Base-by-base conservation (phyloP, 768 basidiomycete species). In the Grammothele lineata region DNA sequence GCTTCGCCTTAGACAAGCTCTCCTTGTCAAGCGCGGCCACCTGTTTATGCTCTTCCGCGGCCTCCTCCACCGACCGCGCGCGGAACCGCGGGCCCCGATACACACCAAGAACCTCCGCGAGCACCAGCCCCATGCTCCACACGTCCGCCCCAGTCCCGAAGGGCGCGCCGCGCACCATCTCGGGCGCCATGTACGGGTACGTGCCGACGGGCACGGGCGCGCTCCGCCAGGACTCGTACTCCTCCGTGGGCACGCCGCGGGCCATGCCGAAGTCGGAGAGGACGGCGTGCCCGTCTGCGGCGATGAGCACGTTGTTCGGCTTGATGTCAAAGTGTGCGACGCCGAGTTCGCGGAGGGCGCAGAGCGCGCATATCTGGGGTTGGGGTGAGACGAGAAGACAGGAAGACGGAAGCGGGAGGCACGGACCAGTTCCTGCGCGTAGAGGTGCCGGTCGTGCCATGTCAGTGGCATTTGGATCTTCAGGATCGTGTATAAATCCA, bases 251-350 rank as follows among this genome's bases (percentile, higher is more conserved):
- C 15, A 40, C 42, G 48, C 14, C 26, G 21, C 21, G 26, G 9
- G 57, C 55, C 2, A 74, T 62, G 14, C 76, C 75, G 53, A 75
- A 75, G 56, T 78, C 76, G 4, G 71, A 70, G 18, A 69, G 60
- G 26, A 61, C 56, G 39, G 66, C 59, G 38, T 66, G 63, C 24
- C 66, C 66, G 4, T 57, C 54, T 6, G 56, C 49, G 17, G 65
- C 67, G 42, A 78, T 66, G 26, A 77, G 64, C 32, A 77, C 69
- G 57, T 78, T 78, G 54, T 66, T 68, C 26, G 75, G 75, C 48
- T 76, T 77, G 54, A 78, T 71, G 56, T 78, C 76, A 19, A 72
- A 63, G 59, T 77, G 75, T 6, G 75, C 65, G 54, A 75, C 70
- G 48, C 70, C 70, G 46, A 73, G 65, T 26, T 58, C 59, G 48